Conservation (phyloP, 176 grass and related monocot species). For the Bromus sterilis region DNA sequence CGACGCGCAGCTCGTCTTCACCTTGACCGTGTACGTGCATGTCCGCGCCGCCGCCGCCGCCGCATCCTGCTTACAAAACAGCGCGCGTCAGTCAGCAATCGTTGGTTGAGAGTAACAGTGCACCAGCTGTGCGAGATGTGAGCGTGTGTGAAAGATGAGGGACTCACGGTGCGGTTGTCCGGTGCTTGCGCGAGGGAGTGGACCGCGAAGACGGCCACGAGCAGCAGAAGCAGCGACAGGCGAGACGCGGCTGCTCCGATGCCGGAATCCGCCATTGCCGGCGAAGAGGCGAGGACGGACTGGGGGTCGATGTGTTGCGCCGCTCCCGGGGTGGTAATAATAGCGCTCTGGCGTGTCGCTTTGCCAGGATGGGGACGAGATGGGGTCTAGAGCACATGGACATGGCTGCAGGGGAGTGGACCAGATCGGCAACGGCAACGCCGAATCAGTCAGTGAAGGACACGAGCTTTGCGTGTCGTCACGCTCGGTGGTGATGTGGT, state of each 20-base stretch:
- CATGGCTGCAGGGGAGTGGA: background rate
- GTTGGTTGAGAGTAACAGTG: background rate
- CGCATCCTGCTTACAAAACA: background rate
- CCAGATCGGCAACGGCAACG: background rate
- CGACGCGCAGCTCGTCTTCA: conserved; percentile 83
- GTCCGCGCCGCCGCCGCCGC: background rate
- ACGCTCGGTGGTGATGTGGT: background rate
- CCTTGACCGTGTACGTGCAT: conserved; percentile 60
- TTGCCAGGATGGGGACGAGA: background rate
- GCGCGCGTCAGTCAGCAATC: background rate
- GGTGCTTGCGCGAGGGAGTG: background rate
- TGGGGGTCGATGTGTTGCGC: background rate
- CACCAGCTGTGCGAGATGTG: background rate
- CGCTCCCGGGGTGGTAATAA: background rate
- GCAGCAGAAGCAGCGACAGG: background rate
- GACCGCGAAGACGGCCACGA: background rate
- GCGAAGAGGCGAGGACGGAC: background rate
- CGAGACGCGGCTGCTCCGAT: background rate
- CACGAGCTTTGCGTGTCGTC: background rate
- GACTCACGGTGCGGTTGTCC: background rate
- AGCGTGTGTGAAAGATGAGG: background rate
- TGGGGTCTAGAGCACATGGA: background rate
- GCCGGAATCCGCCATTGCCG: background rate
- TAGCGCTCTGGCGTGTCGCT: background rate
- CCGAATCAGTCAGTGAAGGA: background rate